Conservation (phyloP, 306 rosid genomes). For the Prunus dulcis region DNA sequence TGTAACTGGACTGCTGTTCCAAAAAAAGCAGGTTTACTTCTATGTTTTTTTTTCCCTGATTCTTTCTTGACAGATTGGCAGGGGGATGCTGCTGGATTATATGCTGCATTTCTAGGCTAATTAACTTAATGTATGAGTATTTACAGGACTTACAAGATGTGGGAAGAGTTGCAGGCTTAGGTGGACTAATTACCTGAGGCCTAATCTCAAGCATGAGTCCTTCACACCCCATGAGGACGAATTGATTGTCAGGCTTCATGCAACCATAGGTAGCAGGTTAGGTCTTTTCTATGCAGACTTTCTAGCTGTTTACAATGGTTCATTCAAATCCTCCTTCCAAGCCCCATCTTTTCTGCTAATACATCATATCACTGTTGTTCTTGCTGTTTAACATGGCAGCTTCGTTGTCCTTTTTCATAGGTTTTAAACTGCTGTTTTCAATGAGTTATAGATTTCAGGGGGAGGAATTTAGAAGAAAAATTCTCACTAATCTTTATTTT, state of each 20-base stretch:
- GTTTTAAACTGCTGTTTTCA: not conserved
- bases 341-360: too few relatives aligned
- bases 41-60: not conserved
- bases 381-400: not conserved
- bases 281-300: not conserved
- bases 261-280: conserved; percentile 98
- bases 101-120: not conserved
- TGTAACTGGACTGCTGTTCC: conserved; percentile 61
- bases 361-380: not conserved
- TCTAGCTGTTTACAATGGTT: too few relatives aligned
- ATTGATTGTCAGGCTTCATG: conserved; percentile 75
- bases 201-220: conserved; percentile 61
- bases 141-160: conserved; percentile 64
- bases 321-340: too few relatives aligned
- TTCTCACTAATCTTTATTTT: not conserved
- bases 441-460: too few relatives aligned
- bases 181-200: conserved; percentile 52
- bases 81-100: not conserved
- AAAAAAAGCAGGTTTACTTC: conserved; percentile 56
- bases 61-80: not conserved
- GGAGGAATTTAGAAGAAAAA: not conserved
- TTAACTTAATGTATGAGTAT: conserved; percentile 8
- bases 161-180: conserved; percentile 75
- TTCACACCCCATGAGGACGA: conserved; percentile 89
- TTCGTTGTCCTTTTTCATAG: not conserved